phyloP scores from a whole-genome alignment of 352 stramenopile genomes.

The Phytophthora nicotianae region DNA sequence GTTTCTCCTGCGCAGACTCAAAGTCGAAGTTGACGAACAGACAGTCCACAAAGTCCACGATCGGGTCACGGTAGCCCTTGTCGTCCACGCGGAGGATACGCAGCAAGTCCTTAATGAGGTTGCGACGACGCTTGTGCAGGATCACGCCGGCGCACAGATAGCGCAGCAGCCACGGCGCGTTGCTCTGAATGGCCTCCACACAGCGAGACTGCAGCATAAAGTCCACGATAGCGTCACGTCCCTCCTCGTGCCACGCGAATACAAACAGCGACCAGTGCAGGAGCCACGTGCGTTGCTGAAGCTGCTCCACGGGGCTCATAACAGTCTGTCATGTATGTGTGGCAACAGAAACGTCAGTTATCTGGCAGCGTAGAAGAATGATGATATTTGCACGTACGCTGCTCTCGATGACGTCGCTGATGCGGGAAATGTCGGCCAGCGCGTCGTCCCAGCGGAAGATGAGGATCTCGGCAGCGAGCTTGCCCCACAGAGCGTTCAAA shows the following conservation, averaged over 20 bases:
- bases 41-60: slow-evolving; percentile 96
- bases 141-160: slow-evolving; percentile 98
- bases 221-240: slow-evolving; percentile 96
- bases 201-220: slow-evolving; percentile 94
- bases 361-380: not conserved
- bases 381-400: too few species aligned
- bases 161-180: slow-evolving; percentile 96
- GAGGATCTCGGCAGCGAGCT: slow-evolving; percentile 96
- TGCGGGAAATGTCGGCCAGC: slow-evolving; percentile 92
- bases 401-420: slow-evolving; percentile 95
- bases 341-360: slow-evolving; percentile 14
- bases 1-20: slow-evolving; percentile 94
- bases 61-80: slow-evolving; percentile 83
- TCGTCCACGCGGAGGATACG: slow-evolving; percentile 93
- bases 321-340: slow-evolving; percentile 46
- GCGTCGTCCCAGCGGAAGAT: slow-evolving; percentile 97
- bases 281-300: slow-evolving; percentile 98
- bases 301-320: slow-evolving; percentile 90
- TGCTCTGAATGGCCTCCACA: slow-evolving; percentile 98
- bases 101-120: slow-evolving; percentile 95
- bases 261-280: slow-evolving; percentile 99
- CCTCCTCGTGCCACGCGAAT: slow-evolving; percentile 92
- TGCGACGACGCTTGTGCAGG: slow-evolving; percentile 94
- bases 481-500: slow-evolving; percentile 94
- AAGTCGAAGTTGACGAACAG: slow-evolving; percentile 99